phyloP scores from a whole-genome alignment of 2,329 filamentous ascomycete species.

The Penicillium sclerotigenum region DNA sequence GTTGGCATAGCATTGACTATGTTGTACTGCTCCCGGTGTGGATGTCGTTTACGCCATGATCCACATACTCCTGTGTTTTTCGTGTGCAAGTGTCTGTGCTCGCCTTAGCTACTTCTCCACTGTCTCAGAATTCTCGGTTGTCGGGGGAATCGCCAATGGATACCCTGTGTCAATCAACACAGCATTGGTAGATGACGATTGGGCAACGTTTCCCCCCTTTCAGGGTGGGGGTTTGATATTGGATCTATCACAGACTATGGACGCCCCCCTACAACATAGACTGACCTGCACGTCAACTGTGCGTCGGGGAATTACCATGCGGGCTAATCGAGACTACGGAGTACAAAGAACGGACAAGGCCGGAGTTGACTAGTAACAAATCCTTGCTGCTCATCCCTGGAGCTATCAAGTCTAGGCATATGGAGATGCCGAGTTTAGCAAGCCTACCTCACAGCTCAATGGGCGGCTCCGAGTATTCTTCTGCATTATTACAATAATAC shows the following conservation, averaged over 20 bases:
- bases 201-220: not conserved
- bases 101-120: not conserved
- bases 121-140: not conserved
- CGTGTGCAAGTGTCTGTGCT: not conserved
- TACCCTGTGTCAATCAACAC: not conserved
- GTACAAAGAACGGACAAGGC: not conserved
- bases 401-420: not conserved
- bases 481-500: not conserved
- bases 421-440: not conserved
- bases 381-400: not conserved
- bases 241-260: constrained; percentile 1
- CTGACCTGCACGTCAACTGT: not conserved
- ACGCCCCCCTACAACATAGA: not conserved
- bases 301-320: not conserved
- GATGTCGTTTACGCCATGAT: constrained; percentile 1
- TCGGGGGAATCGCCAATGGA: not conserved
- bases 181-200: not conserved
- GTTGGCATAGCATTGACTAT: constrained; percentile 12
- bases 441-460: not conserved
- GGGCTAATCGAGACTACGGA: not conserved
- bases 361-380: not conserved
- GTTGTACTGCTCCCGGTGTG: not conserved
- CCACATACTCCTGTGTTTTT: constrained; percentile 1
- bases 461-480: not conserved
- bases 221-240: constrained; percentile 1